Percentiles rank a stretch among this genome's conserved stretches.
These are phyloP conservation scores for Neonothopanus nambi DNA, from an alignment of 1,284 basidiomycete genomes.

Conservation along the genomic window DNA sequence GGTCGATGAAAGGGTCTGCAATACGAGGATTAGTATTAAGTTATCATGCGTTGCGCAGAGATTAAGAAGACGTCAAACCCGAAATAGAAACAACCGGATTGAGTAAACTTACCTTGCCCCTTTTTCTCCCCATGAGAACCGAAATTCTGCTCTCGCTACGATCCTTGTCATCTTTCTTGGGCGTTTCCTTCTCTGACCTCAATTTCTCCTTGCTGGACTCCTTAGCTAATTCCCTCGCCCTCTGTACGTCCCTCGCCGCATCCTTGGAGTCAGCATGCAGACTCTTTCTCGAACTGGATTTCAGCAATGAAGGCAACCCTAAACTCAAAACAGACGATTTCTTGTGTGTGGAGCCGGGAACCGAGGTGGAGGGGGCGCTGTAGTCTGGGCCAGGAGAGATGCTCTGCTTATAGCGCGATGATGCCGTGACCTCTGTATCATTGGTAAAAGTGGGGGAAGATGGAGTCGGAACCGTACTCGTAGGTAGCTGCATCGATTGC, in stretches of 20 bases:
- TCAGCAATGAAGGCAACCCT: constrained; percentile 79
- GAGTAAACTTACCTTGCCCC: constrained; percentile 77
- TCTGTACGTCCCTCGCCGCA: constrained; percentile 47
- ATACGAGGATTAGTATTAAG: constrained; percentile 20
- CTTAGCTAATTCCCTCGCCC: constrained; percentile 39
- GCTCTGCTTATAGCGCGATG: constrained; percentile 39
- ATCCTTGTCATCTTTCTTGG: constrained; percentile 79
- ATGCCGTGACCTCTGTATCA: constrained; percentile 38
- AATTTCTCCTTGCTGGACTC: constrained; percentile 43
- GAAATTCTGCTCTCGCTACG: constrained; percentile 84
- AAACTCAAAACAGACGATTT: constrained; percentile 77
- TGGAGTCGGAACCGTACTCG: constrained; percentile 37
- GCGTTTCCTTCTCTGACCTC: constrained; percentile 52
- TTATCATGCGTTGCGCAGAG: not conserved
- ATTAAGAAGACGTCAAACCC: constrained; percentile 6
- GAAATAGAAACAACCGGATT: constrained; percentile 15
- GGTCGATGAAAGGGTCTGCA: constrained; percentile 82
- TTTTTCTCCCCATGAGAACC: constrained; percentile 83
- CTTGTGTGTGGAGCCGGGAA: constrained; percentile 61
- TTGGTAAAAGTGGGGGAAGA: constrained; percentile 57
- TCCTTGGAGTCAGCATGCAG: constrained; percentile 74
- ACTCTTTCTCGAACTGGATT: constrained; percentile 82
- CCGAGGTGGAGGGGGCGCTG: constrained; percentile 52
- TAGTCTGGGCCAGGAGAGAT: constrained; percentile 56
- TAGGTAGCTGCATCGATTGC: constrained; percentile 74